Percentiles rank a stretch among this genome's conserved stretches.
These are phyloP conservation scores for Spinacia oleracea DNA, from an alignment of 179 eudicot genomes.

Conservation along the genomic window DNA sequence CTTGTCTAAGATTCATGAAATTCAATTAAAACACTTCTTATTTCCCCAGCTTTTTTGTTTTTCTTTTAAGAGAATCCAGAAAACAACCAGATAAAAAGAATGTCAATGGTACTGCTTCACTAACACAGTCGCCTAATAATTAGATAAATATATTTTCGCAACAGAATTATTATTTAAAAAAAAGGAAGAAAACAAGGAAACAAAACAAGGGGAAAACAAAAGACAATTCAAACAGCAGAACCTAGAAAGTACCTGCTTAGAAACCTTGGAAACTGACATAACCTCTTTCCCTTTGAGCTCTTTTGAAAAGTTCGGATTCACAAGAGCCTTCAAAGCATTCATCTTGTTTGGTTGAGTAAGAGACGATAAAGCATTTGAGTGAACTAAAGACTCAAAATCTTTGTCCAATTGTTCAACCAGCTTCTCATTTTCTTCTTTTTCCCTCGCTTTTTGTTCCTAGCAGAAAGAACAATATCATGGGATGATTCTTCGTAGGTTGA, in stretches of 20 bases:
- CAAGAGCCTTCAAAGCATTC: constrained; percentile 73
- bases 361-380: constrained; percentile 66
- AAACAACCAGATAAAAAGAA: not conserved
- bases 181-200: not conserved
- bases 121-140: not conserved
- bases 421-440: constrained; percentile 84
- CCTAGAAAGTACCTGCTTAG: constrained; percentile 46
- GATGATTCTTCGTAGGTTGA: not conserved
- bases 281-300: constrained; percentile 44
- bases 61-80: not conserved
- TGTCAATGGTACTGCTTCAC: not conserved
- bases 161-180: no score
- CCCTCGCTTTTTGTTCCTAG: constrained; percentile 85
- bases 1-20: not conserved
- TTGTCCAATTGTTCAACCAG: constrained; percentile 73
- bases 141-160: not conserved
- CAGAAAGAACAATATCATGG: not conserved
- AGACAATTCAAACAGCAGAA: constrained; percentile 8
- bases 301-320: constrained; percentile 48
- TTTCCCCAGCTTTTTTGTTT: not conserved
- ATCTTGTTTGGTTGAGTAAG: constrained; percentile 73
- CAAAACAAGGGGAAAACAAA: not conserved
- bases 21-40: not conserved
- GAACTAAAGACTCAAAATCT: constrained; percentile 68
- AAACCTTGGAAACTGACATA: constrained; percentile 26